These are phyloP conservation scores for Mallotus japonicus DNA, from an alignment of 441 rosid species.

Conservation along the genomic window DNA sequence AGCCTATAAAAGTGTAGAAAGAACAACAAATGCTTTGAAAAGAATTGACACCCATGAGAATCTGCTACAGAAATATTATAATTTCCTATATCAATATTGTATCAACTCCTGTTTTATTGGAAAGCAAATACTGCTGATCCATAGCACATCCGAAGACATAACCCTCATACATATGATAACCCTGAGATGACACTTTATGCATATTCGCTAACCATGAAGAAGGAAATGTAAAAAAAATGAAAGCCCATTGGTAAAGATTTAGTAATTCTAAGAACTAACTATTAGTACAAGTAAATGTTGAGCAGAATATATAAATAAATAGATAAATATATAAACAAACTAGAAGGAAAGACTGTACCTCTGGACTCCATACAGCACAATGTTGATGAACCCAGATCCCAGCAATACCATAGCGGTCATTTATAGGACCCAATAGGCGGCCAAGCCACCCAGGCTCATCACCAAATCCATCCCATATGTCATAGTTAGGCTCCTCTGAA, in stretches of 20 bases:
- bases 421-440: slow-evolving; percentile 86
- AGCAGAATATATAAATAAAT: slow-evolving; percentile 8
- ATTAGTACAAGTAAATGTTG: slow-evolving; percentile 1
- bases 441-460: slow-evolving; percentile 98
- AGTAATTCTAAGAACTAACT: not conserved
- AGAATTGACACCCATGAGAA: not conserved
- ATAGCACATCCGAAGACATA: not conserved
- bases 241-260: not conserved
- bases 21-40: slow-evolving; percentile 5
- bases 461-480: slow-evolving; percentile 93
- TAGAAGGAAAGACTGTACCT: slow-evolving; percentile 48
- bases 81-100: not conserved
- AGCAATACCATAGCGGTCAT: slow-evolving; percentile 94
- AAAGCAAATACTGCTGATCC: not conserved
- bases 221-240: not conserved
- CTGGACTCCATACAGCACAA: slow-evolving; percentile 99
- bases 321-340: slow-evolving; percentile 8
- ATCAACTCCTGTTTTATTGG: not conserved
- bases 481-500: slow-evolving; percentile 85
- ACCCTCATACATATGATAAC: not conserved
- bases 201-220: slow-evolving; percentile 7
- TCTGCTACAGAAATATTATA: not conserved
- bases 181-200: not conserved
- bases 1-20: not conserved
- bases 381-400: slow-evolving; percentile 99